A percentile compares a stretch with the other conserved stretches of the same genome.
Conservation (phyloP, 108 stramenopile species). For the Nitzschia sp. region DNA sequence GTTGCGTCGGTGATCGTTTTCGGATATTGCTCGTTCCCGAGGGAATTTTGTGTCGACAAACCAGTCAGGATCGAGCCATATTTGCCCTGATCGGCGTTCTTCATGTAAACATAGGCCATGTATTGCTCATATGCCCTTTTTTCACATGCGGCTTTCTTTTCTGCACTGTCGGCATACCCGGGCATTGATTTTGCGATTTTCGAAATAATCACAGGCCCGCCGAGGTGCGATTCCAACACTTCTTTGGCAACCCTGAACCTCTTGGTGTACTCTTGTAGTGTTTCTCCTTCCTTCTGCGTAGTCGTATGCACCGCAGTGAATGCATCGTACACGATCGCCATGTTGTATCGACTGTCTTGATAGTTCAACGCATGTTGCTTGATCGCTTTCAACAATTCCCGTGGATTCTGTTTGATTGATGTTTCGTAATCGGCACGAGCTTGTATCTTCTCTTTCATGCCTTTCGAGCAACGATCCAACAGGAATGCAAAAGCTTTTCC, state of each 20-base stretch:
- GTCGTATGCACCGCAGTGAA: not conserved
- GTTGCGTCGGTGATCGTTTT: slow-evolving; percentile 15
- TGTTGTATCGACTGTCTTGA: not conserved
- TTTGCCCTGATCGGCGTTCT: slow-evolving; percentile 14
- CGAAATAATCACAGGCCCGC: slow-evolving; percentile 9
- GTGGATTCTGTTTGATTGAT: not conserved
- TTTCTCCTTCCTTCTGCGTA: slow-evolving; percentile 6
- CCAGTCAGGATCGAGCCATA: slow-evolving; percentile 21
- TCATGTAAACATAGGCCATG: slow-evolving; percentile 2
- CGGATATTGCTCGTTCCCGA: slow-evolving; percentile 25
- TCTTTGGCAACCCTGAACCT: slow-evolving; percentile 17
- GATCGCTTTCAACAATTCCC: slow-evolving; percentile 7
- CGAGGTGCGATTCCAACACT: slow-evolving; percentile 30
- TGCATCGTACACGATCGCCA: slow-evolving; percentile 6
- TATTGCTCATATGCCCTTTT: slow-evolving; percentile 1
- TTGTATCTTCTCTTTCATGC: slow-evolving; percentile 5
- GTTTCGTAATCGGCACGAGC: not conserved
- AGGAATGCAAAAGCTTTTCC: not conserved
- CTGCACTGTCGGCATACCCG: not conserved
- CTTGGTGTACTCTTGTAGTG: slow-evolving; percentile 12
- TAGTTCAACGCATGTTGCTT: slow-evolving; percentile 9
- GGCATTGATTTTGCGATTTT: slow-evolving; percentile 9
- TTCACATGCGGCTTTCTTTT: not conserved
- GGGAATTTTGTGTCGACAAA: slow-evolving; percentile 16
- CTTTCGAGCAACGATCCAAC: not conserved